Conservation (phyloP, 352 stramenopile species). For the Pythium chondricola region DNA sequence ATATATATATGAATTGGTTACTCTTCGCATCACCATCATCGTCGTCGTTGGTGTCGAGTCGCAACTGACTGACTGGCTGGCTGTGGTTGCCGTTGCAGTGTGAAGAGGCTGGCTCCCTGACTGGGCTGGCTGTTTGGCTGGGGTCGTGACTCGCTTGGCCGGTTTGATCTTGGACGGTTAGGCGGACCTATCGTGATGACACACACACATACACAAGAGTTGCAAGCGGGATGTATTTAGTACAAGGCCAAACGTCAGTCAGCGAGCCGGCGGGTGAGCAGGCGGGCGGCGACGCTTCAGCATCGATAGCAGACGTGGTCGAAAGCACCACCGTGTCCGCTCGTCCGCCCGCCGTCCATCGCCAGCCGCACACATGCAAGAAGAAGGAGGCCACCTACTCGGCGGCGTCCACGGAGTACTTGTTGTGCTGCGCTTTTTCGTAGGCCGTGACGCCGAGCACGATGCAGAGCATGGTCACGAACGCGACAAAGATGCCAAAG, state of each 20-base stretch:
- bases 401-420: conserved; percentile 29
- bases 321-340: neutral
- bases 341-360: neutral
- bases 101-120: too few relatives aligned
- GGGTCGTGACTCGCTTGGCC: neutral
- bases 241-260: neutral
- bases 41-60: conserved; percentile 9
- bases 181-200: neutral
- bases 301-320: neutral
- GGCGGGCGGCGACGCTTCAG: conserved; percentile 1
- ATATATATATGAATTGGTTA: too few relatives aligned
- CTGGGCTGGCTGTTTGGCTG: too few relatives aligned
- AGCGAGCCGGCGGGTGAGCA: neutral
- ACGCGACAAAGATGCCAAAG: conserved; percentile 64
- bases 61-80: too few relatives aligned
- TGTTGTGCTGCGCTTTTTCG: conserved; percentile 55
- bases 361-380: neutral
- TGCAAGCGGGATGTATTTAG: conserved; percentile 12
- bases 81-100: neutral
- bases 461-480: conserved; percentile 53
- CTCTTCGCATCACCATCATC: too few relatives aligned
- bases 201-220: conserved; percentile 4
- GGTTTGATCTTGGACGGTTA: neutral
- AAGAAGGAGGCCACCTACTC: conserved; percentile 17
- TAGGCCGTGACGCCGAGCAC: conserved; percentile 58